Percentiles rank a stretch among this genome's conserved stretches.
Evolutionary conservation across 495 filamentous ascomycete genomes (phyloP).

Genomic region (Pseudevernia furfuracea): DNA sequence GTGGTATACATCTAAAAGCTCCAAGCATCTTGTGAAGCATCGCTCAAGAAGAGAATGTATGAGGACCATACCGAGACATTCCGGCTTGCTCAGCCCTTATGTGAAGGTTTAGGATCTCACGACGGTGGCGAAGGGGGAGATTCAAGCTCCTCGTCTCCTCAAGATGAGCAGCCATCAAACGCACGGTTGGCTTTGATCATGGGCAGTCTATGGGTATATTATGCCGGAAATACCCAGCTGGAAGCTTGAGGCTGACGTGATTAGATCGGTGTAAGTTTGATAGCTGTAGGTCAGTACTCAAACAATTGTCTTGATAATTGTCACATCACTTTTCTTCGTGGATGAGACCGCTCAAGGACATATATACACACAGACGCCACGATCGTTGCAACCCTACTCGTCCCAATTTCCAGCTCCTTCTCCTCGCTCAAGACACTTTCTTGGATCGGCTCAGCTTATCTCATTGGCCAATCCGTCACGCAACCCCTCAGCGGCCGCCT

Average conservation of each 20-base stretch:
- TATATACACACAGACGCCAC: constrained; percentile 49
- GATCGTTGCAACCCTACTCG: constrained; percentile 75
- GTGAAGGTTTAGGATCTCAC: neutral
- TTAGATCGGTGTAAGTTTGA: constrained; percentile 1
- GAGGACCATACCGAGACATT: no score
- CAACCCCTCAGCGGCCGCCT: constrained; percentile 77
- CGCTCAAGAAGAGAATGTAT: no score
- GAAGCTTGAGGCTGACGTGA: neutral
- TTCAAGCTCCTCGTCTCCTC: neutral
- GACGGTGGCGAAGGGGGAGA: neutral
- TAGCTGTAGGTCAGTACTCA: constrained; percentile 3
- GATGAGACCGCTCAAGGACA: neutral
- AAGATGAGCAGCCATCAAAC: neutral
- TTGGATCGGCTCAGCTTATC: constrained; percentile 54
- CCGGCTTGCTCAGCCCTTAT: no score
- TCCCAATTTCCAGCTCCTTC: constrained; percentile 76
- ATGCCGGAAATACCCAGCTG: neutral
- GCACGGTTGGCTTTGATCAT: neutral
- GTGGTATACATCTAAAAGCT: no score
- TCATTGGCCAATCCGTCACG: constrained; percentile 78
- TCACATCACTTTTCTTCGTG: neutral
- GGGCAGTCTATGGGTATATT: constrained; percentile 7
- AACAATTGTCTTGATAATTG: no score
- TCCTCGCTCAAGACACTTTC: constrained; percentile 79
- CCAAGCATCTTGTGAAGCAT: no score